phyloP scores from a whole-genome alignment of 177 flowering plant genomes.

The Vitis hybrid region DNA sequence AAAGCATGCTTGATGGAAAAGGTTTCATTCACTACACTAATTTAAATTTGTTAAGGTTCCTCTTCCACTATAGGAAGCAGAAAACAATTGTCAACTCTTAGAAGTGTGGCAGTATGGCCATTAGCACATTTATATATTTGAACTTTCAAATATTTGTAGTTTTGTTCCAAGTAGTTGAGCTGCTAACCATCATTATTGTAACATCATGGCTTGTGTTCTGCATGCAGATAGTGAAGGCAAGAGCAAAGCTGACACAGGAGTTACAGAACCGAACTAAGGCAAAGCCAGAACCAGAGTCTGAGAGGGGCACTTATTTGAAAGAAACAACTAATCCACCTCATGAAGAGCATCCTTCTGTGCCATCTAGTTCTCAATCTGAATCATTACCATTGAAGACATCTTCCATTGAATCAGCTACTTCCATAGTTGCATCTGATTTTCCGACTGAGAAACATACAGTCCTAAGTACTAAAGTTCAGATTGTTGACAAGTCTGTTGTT shows the following conservation, averaged over 20 bases:
- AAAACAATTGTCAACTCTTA: no score
- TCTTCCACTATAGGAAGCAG: no score
- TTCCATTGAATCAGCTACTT: constrained; percentile 20
- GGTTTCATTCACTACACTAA: no score
- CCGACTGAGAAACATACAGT: constrained; percentile 58
- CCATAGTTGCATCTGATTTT: constrained; percentile 17
- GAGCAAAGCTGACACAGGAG: constrained; percentile 59
- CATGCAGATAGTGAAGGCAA: constrained; percentile 75
- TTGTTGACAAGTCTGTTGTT: constrained; percentile 58
- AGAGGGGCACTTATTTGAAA: constrained; percentile 14
- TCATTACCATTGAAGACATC: constrained; percentile 17
- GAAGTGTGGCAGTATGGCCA: no score
- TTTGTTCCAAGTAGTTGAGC: no score
- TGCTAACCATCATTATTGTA: not conserved
- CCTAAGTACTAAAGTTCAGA: constrained; percentile 37
- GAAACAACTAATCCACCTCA: constrained; percentile 24
- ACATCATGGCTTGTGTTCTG: constrained; percentile 1
- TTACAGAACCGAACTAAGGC: constrained; percentile 29
- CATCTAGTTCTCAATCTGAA: constrained; percentile 29
- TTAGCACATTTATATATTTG: no score
- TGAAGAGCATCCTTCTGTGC: constrained; percentile 37
- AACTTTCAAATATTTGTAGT: no score
- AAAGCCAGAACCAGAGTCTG: constrained; percentile 31
- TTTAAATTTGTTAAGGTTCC: no score
- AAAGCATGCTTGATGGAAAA: no score